These are phyloP conservation scores for Blastobotrys illinoisensis DNA, from an alignment of 1,139 yeast species.

Conservation along the genomic window DNA sequence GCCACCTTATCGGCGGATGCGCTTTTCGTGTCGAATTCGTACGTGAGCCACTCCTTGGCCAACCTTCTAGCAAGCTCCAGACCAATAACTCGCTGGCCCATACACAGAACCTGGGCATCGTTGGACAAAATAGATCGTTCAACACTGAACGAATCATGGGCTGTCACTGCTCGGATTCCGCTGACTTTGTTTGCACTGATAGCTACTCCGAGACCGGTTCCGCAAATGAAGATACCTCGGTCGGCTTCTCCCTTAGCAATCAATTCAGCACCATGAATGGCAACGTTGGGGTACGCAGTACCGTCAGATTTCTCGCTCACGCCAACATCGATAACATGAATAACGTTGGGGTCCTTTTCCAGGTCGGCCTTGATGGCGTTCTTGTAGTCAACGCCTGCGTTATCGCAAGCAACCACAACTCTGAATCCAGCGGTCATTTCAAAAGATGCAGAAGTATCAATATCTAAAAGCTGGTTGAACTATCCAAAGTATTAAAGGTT, in stretches of 20 bases:
- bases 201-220: conserved; percentile 46
- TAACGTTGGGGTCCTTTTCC: conserved; percentile 31
- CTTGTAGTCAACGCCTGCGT: conserved; percentile 44
- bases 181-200: conserved; percentile 43
- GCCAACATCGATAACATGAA: conserved; percentile 39
- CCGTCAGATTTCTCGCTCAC: conserved; percentile 30
- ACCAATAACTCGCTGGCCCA: conserved; percentile 47
- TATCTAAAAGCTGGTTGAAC: too few species aligned
- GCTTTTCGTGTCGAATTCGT: conserved; percentile 37
- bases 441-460: neutral
- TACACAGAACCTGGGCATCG: conserved; percentile 42
- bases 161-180: conserved; percentile 47
- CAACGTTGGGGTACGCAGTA: conserved; percentile 41
- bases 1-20: conserved; percentile 43
- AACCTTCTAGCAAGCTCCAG: conserved; percentile 41
- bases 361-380: conserved; percentile 37
- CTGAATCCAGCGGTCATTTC: conserved; percentile 13
- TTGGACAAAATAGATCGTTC: conserved; percentile 42
- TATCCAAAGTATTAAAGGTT: too few species aligned
- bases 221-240: conserved; percentile 43
- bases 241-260: conserved; percentile 39
- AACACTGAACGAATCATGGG: conserved; percentile 44
- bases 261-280: conserved; percentile 40
- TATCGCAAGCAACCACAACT: conserved; percentile 41
- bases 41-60: conserved; percentile 42